Conservation (phyloP, 495 filamentous ascomycete species). For the Coniosporium apollinis region DNA sequence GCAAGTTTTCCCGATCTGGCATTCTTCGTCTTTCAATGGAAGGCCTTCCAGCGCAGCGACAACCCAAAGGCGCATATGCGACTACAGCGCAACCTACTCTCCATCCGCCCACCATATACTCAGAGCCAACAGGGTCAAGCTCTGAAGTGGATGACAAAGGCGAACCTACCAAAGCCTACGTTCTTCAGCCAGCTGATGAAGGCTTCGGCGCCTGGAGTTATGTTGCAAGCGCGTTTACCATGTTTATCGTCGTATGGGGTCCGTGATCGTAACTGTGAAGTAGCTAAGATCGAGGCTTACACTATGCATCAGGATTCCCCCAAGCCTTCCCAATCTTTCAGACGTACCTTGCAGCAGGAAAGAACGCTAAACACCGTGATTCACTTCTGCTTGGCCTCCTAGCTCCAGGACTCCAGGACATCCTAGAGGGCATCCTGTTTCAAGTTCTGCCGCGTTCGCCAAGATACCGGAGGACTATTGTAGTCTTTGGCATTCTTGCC, state of each 20-base stretch:
- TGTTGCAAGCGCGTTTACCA: constrained; percentile 9
- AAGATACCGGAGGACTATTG: constrained; percentile 6
- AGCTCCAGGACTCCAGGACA: constrained; percentile 10
- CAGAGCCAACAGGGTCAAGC: not conserved
- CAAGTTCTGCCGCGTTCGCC: constrained; percentile 8
- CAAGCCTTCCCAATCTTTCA: constrained; percentile 2
- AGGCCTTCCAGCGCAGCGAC: no score
- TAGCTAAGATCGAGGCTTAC: no score
- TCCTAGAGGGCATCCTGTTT: constrained; percentile 8
- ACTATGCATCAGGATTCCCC: not conserved
- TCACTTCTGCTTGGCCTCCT: constrained; percentile 2
- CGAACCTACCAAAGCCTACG: constrained; percentile 1
- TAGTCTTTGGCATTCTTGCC: constrained; percentile 5
- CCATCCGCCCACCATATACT: constrained; percentile 3
- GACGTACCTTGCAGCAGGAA: constrained; percentile 6
- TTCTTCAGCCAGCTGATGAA: constrained; percentile 8
- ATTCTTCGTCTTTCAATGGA: no score
- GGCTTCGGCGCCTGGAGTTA: constrained; percentile 12
- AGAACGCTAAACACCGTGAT: not conserved
- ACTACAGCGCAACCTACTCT: constrained; percentile 6
- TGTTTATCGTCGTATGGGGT: constrained; percentile 11
- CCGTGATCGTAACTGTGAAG: no score
- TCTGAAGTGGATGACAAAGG: constrained; percentile 5
- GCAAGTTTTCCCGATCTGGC: no score
- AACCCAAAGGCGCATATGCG: constrained; percentile 5